Evolutionary conservation across 768 basidiomycete species (phyloP).

Genomic region (Lactarius trivialis): DNA sequence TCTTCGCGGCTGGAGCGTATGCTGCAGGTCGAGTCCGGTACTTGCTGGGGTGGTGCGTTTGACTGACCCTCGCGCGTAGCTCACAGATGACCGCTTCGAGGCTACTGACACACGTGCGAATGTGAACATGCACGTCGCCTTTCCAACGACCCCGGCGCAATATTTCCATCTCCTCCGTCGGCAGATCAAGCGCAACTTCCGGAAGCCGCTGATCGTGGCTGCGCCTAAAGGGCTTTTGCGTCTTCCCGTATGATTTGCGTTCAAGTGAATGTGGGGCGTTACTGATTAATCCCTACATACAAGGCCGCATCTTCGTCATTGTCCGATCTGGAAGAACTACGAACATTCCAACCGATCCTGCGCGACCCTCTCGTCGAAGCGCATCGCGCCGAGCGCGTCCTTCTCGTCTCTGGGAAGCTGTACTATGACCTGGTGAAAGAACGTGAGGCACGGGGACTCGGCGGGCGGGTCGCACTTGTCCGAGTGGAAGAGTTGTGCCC

Average conservation of each 20-base stretch:
- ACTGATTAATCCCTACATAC: constrained; percentile 28
- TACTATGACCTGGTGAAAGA: constrained; percentile 83
- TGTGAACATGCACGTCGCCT: constrained; percentile 80
- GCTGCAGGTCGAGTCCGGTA: constrained; percentile 55
- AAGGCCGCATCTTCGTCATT: constrained; percentile 71
- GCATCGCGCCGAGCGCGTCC: constrained; percentile 49
- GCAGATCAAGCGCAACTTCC: constrained; percentile 77
- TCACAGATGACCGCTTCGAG: constrained; percentile 66
- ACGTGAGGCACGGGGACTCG: constrained; percentile 43
- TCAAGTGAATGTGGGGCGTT: not conserved
- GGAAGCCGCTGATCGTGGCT: constrained; percentile 81
- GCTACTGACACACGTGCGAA: constrained; percentile 34
- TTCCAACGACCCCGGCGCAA: constrained; percentile 84
- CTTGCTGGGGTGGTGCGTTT: not conserved
- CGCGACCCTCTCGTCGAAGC: constrained; percentile 40
- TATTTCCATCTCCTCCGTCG: constrained; percentile 91
- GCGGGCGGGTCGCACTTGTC: constrained; percentile 55
- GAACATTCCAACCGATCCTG: constrained; percentile 63
- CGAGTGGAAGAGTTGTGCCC: constrained; percentile 84
- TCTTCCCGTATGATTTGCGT: constrained; percentile 47
- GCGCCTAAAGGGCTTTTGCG: constrained; percentile 81
- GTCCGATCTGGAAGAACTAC: constrained; percentile 51
- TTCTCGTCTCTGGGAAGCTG: constrained; percentile 74
- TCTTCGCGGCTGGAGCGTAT: constrained; percentile 83
- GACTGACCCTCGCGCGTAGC: constrained; percentile 35